A percentile compares a stretch with the other conserved stretches of the same genome.
phyloP scores from a whole-genome alignment of 768 basidiomycete species.

The Termitomyces titanicus region DNA sequence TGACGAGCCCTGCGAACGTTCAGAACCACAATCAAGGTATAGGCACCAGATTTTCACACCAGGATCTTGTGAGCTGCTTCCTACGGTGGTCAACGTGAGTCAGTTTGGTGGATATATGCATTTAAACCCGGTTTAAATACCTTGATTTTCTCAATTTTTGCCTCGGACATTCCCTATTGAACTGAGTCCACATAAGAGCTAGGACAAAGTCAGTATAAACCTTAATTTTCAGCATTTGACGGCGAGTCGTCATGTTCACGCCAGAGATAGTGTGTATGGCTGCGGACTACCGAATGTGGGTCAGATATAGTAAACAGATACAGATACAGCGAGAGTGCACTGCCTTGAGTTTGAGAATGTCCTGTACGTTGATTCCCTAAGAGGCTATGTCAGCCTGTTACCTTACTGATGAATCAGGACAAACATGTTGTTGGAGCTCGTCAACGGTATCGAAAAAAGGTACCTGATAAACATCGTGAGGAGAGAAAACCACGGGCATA shows the following conservation, averaged over 20 bases:
- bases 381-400: conserved; percentile 3
- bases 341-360: conserved; percentile 91
- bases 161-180: conserved; percentile 86
- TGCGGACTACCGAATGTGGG: conserved; percentile 46
- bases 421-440: conserved; percentile 78
- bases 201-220: conserved; percentile 29
- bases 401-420: not conserved
- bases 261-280: conserved; percentile 84
- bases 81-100: conserved; percentile 31
- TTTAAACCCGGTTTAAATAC: conserved; percentile 26
- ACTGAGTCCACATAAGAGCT: conserved; percentile 14
- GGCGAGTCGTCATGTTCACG: conserved; percentile 87
- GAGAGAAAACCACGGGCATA: not conserved
- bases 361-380: conserved; percentile 93
- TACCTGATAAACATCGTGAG: conserved; percentile 29
- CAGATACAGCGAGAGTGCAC: conserved; percentile 16
- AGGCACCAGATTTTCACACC: conserved; percentile 30
- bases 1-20: conserved; percentile 66
- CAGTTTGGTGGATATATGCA: conserved; percentile 2
- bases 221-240: conserved; percentile 92
- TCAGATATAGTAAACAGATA: conserved; percentile 1
- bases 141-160: conserved; percentile 98
- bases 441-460: conserved; percentile 78
- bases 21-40: not conserved
- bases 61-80: conserved; percentile 89